Percentiles rank a stretch among this genome's conserved stretches.
Evolutionary conservation across 257 asterid genomes (phyloP).

Genomic region (Anisodus acutangulus): DNA sequence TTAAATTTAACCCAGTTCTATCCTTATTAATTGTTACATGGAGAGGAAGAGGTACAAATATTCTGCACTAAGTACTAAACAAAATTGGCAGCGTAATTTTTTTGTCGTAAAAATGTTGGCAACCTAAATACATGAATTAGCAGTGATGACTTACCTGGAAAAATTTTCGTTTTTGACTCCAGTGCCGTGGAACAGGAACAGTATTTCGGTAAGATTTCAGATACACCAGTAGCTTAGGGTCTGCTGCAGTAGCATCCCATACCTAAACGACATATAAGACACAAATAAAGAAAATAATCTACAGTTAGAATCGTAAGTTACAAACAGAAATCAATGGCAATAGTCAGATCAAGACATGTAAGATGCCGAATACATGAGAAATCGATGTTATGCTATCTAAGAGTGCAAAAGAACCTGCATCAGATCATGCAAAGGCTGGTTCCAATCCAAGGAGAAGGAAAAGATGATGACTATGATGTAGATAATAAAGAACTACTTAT

Average conservation of each 20-base stretch:
- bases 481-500: background rate
- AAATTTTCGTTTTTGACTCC: conserved; percentile 96
- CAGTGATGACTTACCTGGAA: conserved; percentile 73
- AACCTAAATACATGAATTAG: background rate
- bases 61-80: background rate
- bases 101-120: background rate
- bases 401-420: conserved; percentile 12
- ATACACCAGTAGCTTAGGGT: conserved; percentile 91
- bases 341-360: background rate
- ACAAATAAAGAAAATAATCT: background rate
- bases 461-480: background rate
- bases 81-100: background rate
- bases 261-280: conserved; percentile 56
- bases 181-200: conserved; percentile 98
- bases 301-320: conserved; percentile 16
- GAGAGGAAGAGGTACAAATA: conserved; percentile 27
- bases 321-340: background rate
- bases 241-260: conserved; percentile 96
- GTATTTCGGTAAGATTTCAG: conserved; percentile 90
- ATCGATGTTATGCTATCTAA: background rate
- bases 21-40: conserved; percentile 26
- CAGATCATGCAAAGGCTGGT: background rate
- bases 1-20: conserved; percentile 41
- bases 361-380: background rate
- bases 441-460: background rate